Evolutionary conservation across 2,329 filamentous ascomycete species (phyloP).

Genomic region (Claviceps spartinae): DNA sequence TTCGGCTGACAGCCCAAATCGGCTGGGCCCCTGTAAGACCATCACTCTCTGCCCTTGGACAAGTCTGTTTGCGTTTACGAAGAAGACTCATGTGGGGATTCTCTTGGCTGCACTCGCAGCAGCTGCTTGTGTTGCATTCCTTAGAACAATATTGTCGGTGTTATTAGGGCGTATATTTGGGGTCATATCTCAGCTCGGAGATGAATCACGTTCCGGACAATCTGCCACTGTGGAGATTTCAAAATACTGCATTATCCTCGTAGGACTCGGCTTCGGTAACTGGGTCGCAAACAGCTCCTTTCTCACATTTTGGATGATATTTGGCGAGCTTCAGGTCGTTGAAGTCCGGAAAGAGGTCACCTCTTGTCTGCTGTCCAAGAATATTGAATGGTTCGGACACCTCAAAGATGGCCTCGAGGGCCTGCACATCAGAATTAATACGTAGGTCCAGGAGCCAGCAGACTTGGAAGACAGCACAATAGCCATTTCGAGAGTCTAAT

Average conservation of each 20-base stretch:
- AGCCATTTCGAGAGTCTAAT: neutral
- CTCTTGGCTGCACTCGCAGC: conserved; percentile 41
- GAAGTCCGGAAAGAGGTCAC: conserved; percentile 54
- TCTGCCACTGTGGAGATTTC: conserved; percentile 43
- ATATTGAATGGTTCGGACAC: conserved; percentile 72
- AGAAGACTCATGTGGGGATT: conserved; percentile 40
- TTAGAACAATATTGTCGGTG: conserved; percentile 52
- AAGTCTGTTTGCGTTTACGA: conserved; percentile 60
- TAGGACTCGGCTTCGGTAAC: conserved; percentile 46
- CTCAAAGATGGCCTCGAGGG: conserved; percentile 58
- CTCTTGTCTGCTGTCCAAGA: conserved; percentile 50
- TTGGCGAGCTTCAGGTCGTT: conserved; percentile 69
- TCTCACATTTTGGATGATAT: conserved; percentile 58
- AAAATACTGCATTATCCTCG: conserved; percentile 47
- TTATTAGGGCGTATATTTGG: conserved; percentile 66
- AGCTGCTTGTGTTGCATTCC: conserved; percentile 45
- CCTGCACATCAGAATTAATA: conserved; percentile 58
- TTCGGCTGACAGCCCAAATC: neutral
- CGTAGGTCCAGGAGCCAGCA: conserved; percentile 35
- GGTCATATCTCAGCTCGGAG: conserved; percentile 52
- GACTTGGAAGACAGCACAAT: neutral
- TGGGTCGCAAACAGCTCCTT: conserved; percentile 57
- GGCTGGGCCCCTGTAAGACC: neutral
- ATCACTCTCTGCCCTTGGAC: conserved; percentile 15
- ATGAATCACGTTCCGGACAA: conserved; percentile 32